Conservation (phyloP, 1,284 basidiomycete genomes). For the Sporisorium graminicola region DNA sequence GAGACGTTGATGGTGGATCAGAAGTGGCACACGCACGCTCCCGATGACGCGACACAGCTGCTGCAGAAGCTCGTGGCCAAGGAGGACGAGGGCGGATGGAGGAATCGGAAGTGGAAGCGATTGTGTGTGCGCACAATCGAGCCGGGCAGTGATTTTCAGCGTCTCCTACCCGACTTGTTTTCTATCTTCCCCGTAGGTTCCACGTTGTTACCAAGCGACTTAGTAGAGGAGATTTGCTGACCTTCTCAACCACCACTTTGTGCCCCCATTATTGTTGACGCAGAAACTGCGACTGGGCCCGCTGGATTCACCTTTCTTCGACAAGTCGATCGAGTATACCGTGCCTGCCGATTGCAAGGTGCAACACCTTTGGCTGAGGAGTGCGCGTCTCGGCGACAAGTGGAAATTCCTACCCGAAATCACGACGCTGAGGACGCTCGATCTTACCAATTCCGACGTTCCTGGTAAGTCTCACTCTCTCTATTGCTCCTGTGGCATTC, state of each 20-base stretch:
- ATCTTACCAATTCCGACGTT: conserved; percentile 29
- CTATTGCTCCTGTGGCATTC: no score
- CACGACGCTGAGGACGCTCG: conserved; percentile 17
- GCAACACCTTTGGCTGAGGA: conserved; percentile 21
- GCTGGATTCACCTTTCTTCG: no score
- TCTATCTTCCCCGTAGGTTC: no score
- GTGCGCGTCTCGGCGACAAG: conserved; percentile 23
- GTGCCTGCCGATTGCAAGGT: conserved; percentile 6
- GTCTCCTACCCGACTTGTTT: no score
- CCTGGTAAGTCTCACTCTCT: conserved; percentile 10
- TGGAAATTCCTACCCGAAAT: conserved; percentile 26
- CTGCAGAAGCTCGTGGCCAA: conserved; percentile 10
- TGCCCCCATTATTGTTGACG: no score
- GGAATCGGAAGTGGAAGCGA: conserved; percentile 10
- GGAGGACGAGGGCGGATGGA: conserved; percentile 3
- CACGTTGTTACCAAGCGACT: no score
- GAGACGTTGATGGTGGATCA: conserved; percentile 25
- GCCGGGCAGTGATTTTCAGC: no score
- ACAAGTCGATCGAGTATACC: no score
- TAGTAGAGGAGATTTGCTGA: no score
- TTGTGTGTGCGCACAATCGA: no score
- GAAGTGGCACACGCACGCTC: conserved; percentile 3
- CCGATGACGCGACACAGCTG: conserved; percentile 20
- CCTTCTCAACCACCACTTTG: no score
- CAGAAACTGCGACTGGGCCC: no score